Evolutionary conservation across 192 early-diverging fungal species (phyloP).

Genomic region (Rhizoclosmatium sp.): DNA sequence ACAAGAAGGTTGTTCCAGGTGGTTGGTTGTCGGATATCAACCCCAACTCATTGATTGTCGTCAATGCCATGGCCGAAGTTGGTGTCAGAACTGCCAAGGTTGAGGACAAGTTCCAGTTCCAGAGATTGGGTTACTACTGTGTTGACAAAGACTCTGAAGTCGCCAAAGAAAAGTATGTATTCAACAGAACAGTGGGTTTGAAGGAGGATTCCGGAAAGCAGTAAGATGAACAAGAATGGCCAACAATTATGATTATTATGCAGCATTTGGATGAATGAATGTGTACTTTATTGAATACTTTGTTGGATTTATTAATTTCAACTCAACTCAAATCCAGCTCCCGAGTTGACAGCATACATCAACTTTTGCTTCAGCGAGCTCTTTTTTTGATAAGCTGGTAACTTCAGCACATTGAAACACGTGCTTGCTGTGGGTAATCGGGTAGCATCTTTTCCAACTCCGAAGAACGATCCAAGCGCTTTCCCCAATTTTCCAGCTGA

Average conservation of each 20-base stretch:
- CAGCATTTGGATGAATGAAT: background rate
- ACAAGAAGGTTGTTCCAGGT: slow-evolving; percentile 80
- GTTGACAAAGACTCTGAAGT: slow-evolving; percentile 89
- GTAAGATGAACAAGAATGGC: background rate
- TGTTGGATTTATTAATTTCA: slow-evolving; percentile 21
- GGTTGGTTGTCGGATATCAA: slow-evolving; percentile 94
- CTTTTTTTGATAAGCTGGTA: slow-evolving; percentile 52
- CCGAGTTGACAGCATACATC: slow-evolving; percentile 50
- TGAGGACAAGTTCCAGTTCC: slow-evolving; percentile 93
- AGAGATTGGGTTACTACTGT: slow-evolving; percentile 98
- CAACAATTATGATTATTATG: too few species aligned
- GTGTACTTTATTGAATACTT: background rate
- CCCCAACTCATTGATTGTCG: slow-evolving; percentile 74
- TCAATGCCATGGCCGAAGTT: slow-evolving; percentile 81
- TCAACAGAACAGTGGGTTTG: slow-evolving; percentile 63
- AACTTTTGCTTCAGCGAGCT: slow-evolving; percentile 47
- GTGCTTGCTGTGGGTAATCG: slow-evolving; percentile 53
- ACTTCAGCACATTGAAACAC: slow-evolving; percentile 56
- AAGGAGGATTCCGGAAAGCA: slow-evolving; percentile 67
- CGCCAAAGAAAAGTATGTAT: slow-evolving; percentile 60
- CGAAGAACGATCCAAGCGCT: slow-evolving; percentile 42
- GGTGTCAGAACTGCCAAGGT: slow-evolving; percentile 80
- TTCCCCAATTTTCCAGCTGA: slow-evolving; percentile 16
- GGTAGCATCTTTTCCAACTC: slow-evolving; percentile 46
- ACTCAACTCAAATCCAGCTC: slow-evolving; percentile 54